Evolutionary conservation across 768 basidiomycete species (phyloP), one percentile per base, ranked within the genome.

Genomic region (Vishniacozyma victoriae): DNA sequence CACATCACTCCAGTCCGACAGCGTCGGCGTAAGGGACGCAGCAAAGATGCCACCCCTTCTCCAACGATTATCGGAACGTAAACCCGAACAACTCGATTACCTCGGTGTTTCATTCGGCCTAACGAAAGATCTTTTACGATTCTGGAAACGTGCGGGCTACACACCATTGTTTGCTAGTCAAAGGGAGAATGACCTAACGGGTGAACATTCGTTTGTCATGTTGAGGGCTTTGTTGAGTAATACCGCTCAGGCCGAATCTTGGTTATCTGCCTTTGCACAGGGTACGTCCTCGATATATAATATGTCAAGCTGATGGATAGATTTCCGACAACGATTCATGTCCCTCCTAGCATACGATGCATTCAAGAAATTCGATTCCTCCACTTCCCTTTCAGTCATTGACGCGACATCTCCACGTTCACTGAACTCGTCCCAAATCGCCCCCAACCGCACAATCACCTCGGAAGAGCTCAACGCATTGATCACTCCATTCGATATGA

Each of bases 191-290:
- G 91, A 95, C 60, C 77, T 97, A 42, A 99, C 95, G 0, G 95
- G 95, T 31, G 95, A 99, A 73, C 86, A 95, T 66, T 87, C 88
- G 0, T 92, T 90, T 64, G 84, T 96, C 27, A 97, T 99, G 95
- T 80, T 93, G 0, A 79, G 87, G 25, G 84, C 86, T 0, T 73
- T 97, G 44, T 59, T 64, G 37, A 69, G 65, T 39, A 70, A 84
- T 81, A 67, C 85, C 78, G 67, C 83, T 78, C 29, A 72, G 71
- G 14, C 80, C 78, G 35, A 87, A 31, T 82, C 82, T 41, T 97
- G 93, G 91, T 63, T 99, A 29, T 76, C 79, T 16, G 91, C 90
- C 65, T 96, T 99, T 71, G 80, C 89, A 16, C 60, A 59, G 46
- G 73, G 72, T 72, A 35, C 50, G 70, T 59, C 2, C 19, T 11